Percentiles rank a stretch among this genome's conserved stretches.
These are phyloP conservation scores for Primulina huaijiensis DNA, from an alignment of 257 asterid species.

Conservation along the genomic window DNA sequence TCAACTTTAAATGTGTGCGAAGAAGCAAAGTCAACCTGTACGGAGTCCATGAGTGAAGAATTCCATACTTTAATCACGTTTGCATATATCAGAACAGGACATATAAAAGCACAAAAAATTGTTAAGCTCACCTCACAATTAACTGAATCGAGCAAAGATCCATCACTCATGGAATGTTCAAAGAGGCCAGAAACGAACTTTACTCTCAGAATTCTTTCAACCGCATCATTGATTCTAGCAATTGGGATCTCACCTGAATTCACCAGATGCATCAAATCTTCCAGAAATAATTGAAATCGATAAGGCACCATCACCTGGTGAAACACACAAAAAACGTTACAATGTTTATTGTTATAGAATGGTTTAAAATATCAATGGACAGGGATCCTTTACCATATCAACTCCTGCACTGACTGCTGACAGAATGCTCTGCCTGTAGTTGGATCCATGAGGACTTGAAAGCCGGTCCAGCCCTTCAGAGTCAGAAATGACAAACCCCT, in stretches of 20 bases:
- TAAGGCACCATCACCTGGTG: constrained; percentile 81
- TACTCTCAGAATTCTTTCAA: constrained; percentile 76
- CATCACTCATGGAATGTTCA: constrained; percentile 62
- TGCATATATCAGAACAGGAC: too few species aligned
- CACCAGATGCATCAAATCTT: constrained; percentile 53
- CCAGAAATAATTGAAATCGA: constrained; percentile 55
- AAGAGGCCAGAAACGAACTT: constrained; percentile 76
- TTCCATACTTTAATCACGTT: not conserved
- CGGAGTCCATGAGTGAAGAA: too few species aligned
- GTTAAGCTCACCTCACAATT: constrained; percentile 56
- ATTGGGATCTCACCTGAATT: constrained; percentile 64
- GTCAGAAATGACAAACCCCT: constrained; percentile 83
- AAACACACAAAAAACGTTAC: constrained; percentile 13
- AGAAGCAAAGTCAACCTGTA: too few species aligned
- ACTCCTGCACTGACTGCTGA: constrained; percentile 68
- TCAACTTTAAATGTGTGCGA: too few species aligned
- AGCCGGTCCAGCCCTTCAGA: constrained; percentile 80
- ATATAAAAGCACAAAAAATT: too few species aligned
- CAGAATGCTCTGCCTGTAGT: constrained; percentile 57
- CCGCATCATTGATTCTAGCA: constrained; percentile 79
- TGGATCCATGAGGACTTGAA: constrained; percentile 62
- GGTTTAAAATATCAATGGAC: constrained; percentile 3
- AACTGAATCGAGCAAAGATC: constrained; percentile 50
- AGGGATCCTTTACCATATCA: constrained; percentile 55
- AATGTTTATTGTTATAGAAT: not conserved